Evolutionary conservation across 108 stramenopile species (phyloP).

Genomic region (Pseudonitzschia delicatissima): DNA sequence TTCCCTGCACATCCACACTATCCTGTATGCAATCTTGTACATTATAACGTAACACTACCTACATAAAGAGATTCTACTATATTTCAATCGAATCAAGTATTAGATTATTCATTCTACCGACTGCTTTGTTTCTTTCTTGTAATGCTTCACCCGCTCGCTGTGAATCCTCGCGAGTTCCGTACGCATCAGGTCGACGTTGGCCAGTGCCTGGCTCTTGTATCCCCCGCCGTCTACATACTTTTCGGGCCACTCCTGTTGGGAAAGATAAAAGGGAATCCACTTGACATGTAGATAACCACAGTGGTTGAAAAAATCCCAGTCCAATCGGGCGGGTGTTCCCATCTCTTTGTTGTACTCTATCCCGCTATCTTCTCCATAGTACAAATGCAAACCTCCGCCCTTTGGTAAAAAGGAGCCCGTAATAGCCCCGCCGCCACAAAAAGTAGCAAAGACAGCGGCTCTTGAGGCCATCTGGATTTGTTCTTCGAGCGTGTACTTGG

Average conservation of each 20-base stretch:
- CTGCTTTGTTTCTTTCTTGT: too few relatives aligned
- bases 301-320: conserved; percentile 48
- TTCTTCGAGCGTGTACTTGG: conserved; percentile 8
- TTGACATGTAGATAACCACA: conserved; percentile 33
- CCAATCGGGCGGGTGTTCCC: conserved; percentile 41
- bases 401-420: conserved; percentile 56
- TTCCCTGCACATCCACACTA: too few relatives aligned
- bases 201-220: neutral
- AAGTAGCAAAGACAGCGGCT: conserved; percentile 44
- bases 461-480: conserved; percentile 17
- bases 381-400: conserved; percentile 39
- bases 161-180: neutral
- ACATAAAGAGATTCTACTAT: too few relatives aligned
- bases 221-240: neutral
- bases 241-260: neutral
- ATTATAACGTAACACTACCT: too few relatives aligned
- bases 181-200: neutral
- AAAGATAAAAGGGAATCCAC: conserved; percentile 38
- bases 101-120: too few relatives aligned
- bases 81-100: too few relatives aligned
- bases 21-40: too few relatives aligned
- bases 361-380: conserved; percentile 38
- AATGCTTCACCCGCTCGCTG: too few relatives aligned
- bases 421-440: conserved; percentile 48
- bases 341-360: conserved; percentile 8